phyloP scores from a whole-genome alignment of 2,329 filamentous ascomycete genomes.

The Aspergillaceae sp. region DNA sequence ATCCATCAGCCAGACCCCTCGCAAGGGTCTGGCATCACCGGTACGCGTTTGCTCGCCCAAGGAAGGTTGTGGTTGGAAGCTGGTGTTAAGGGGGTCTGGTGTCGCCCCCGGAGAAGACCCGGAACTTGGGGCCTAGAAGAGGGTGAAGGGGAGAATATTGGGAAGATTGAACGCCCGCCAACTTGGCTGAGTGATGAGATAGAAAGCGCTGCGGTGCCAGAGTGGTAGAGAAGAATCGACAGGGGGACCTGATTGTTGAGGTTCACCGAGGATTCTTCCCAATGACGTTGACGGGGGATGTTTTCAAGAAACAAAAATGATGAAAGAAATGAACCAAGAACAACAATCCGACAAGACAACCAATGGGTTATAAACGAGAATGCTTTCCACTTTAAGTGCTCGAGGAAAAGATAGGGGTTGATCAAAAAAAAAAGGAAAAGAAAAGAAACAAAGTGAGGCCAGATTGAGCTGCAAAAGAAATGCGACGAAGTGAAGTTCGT shows the following conservation, averaged over 20 bases:
- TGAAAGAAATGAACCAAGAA: background rate
- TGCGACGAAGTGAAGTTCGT: background rate
- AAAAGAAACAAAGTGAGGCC: background rate
- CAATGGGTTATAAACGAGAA: too few relatives aligned
- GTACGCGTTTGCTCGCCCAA: slow-evolving; percentile 30
- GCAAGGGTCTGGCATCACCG: slow-evolving; percentile 34
- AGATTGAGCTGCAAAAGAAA: background rate
- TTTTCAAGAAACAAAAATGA: slow-evolving; percentile 1
- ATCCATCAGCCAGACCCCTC: slow-evolving; percentile 37
- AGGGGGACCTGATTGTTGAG: background rate
- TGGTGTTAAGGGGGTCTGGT: slow-evolving; percentile 94
- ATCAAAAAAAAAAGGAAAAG: background rate
- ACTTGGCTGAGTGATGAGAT: slow-evolving; percentile 63
- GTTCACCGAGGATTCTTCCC: slow-evolving; percentile 6
- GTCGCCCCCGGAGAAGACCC: slow-evolving; percentile 94
- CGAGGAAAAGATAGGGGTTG: too few relatives aligned
- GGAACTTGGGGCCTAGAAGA: slow-evolving; percentile 83
- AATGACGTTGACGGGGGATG: slow-evolving; percentile 5
- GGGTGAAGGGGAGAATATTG: slow-evolving; percentile 70
- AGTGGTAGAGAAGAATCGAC: slow-evolving; percentile 7
- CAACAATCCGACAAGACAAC: too few relatives aligned
- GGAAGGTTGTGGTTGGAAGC: slow-evolving; percentile 22
- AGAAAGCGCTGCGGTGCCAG: slow-evolving; percentile 35
- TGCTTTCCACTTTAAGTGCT: too few relatives aligned
- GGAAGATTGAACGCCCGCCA: slow-evolving; percentile 73